These are phyloP conservation scores for Penicillium sp. DNA, from an alignment of 2,329 filamentous ascomycete species.

Conservation along the genomic window DNA sequence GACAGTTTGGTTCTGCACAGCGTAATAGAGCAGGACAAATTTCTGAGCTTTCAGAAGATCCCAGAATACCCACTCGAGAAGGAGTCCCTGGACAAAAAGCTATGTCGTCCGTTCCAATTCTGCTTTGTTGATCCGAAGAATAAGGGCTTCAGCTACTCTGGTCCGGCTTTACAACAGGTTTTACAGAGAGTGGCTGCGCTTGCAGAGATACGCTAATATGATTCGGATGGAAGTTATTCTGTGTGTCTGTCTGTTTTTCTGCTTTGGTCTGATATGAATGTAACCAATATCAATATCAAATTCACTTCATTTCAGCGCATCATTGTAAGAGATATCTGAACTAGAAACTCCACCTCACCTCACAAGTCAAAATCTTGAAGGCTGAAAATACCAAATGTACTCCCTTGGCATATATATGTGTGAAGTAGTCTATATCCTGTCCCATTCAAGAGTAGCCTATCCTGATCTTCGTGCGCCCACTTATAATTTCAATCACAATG, in stretches of 20 bases:
- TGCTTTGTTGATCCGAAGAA: background rate
- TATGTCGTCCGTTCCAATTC: background rate
- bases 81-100: background rate
- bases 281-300: background rate
- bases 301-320: background rate
- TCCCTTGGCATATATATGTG: too few relatives aligned
- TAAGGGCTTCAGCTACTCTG: background rate
- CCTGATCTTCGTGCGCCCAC: too few relatives aligned
- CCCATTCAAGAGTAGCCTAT: too few relatives aligned
- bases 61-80: background rate
- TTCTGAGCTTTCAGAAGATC: background rate
- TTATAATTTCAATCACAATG: too few relatives aligned
- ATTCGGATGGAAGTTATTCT: background rate
- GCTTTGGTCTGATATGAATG: background rate
- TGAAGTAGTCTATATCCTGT: too few relatives aligned
- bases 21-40: background rate
- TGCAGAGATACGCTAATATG: background rate
- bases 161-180: background rate
- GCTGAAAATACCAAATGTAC: too few relatives aligned
- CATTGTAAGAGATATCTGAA: background rate
- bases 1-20: background rate
- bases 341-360: too few relatives aligned
- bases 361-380: too few relatives aligned
- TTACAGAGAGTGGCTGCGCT: background rate
- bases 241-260: background rate